These are phyloP conservation scores for Cymbomonas tetramitiformis DNA, from an alignment of 139 green algal genomes.

Conservation along the genomic window DNA sequence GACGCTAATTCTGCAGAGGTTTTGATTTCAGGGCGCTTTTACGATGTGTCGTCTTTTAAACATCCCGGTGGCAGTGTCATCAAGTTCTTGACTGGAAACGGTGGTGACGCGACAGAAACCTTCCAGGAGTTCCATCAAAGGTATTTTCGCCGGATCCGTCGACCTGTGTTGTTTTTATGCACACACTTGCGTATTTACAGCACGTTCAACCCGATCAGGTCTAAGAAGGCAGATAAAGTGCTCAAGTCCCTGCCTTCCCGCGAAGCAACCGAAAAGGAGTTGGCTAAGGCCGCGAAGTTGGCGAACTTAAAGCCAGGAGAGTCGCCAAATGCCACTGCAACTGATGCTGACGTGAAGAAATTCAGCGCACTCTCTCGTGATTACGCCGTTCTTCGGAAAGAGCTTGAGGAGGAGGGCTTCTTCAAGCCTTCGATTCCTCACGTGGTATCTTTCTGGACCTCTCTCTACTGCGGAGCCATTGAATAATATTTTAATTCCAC, in stretches of 20 bases:
- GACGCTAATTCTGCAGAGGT: no score
- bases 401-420: constrained; percentile 18
- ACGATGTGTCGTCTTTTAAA: constrained; percentile 22
- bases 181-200: no score
- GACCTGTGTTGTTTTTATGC: no score
- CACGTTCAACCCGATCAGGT: no score
- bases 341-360: neutral
- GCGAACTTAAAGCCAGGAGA: neutral
- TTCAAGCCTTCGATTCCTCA: constrained; percentile 13
- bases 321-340: neutral
- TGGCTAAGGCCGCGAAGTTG: neutral
- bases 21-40: no score
- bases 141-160: no score
- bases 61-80: constrained; percentile 23
- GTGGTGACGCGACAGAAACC: constrained; percentile 18
- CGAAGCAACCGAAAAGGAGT: no score
- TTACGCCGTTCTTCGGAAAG: constrained; percentile 5
- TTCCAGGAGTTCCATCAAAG: constrained; percentile 24
- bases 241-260: constrained; percentile 6
- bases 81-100: constrained; percentile 16
- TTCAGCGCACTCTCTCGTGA: constrained; percentile 2
- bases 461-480: no score
- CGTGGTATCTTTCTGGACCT: no score
- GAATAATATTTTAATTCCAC: no score
- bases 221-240: constrained; percentile 6